Base-by-base conservation (phyloP, 2,329 filamentous ascomycete species). In the Eutypa lata region DNA sequence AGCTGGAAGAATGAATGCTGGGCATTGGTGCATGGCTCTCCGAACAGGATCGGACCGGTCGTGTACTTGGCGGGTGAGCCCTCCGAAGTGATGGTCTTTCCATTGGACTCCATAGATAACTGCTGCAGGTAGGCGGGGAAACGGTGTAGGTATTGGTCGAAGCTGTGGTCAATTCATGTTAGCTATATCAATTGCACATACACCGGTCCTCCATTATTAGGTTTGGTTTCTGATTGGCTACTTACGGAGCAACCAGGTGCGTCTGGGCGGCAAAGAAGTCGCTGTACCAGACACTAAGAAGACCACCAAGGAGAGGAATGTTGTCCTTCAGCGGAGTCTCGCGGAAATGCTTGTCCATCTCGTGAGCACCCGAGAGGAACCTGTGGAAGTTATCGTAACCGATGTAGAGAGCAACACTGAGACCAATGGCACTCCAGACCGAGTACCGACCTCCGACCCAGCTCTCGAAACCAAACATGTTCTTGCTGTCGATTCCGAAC, bases 1-100 rank as follows among this genome's bases (percentile, higher is more conserved):
- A 99, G 88, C 83, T 99, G 94, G 88, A 96, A 99, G 87, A 99
- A 99, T 56, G 94, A 97, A 84, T 99, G 94, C 80, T 99, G 94
- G 44, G 94, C 94, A 71, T 99, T 99, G 73, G 94, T 99, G 75
- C 91, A 95, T 50, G 94, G 94, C 81, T 99, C 94, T 69, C 94
- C 94, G 71, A 99, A 99, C 58, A 99, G 80, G 70, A 99, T 93
- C 51, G 94, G 85, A 47, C 94, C 93, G 37, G 94, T 99, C 53
- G 92, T 97, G 80, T 99, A 99, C 78, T 96, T 96, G 69, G 96
- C 92, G 56, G 95, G 84, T 37, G 91, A 87, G 53, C 84, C 88
- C 67, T 94, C 90, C n/a, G 83, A 86, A 57, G 93, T 96, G 68
- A 97, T 91, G 56, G 89, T 90, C 82, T 99, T 99, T 70, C 94